phyloP scores from a whole-genome alignment of 257 asterid species.

The Anisodus tanguticus region DNA sequence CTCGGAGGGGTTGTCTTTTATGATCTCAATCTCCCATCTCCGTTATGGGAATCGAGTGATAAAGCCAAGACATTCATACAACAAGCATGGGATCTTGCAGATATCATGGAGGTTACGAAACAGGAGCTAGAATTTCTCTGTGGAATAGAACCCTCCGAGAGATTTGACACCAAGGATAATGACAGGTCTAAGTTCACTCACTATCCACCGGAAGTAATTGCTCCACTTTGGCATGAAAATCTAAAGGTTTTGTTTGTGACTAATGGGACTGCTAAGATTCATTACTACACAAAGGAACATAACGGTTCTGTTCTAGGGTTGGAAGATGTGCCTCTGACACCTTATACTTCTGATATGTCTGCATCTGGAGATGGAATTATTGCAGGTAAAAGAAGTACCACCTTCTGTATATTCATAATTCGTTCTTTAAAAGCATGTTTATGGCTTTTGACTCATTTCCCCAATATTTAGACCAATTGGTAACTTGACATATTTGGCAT shows the following conservation, averaged over 20 bases:
- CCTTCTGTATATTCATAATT: conserved; percentile 28
- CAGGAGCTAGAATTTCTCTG: conserved; percentile 94
- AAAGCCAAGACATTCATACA: conserved; percentile 71
- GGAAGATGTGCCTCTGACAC: conserved; percentile 92
- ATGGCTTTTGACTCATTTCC: background rate
- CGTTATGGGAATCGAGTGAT: conserved; percentile 78
- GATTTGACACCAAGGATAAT: conserved; percentile 69
- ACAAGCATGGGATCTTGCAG: conserved; percentile 73
- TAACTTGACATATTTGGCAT: background rate
- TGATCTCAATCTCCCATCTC: conserved; percentile 85
- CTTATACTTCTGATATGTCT: conserved; percentile 90
- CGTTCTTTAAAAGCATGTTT: background rate
- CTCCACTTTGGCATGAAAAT: conserved; percentile 84
- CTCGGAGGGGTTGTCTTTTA: conserved; percentile 75
- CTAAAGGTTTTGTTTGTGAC: conserved; percentile 89
- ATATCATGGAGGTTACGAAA: conserved; percentile 84
- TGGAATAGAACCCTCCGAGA: conserved; percentile 68
- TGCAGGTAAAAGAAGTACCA: conserved; percentile 64
- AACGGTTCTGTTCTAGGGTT: conserved; percentile 76
- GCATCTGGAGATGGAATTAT: conserved; percentile 91
- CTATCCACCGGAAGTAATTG: conserved; percentile 71
- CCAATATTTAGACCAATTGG: background rate
- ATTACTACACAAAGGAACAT: conserved; percentile 84
- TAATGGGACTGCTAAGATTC: conserved; percentile 93
- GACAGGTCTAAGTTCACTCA: conserved; percentile 75